Evolutionary conservation across 192 early-diverging fungal species (phyloP).

Genomic region (Funneliformis geosporum): DNA sequence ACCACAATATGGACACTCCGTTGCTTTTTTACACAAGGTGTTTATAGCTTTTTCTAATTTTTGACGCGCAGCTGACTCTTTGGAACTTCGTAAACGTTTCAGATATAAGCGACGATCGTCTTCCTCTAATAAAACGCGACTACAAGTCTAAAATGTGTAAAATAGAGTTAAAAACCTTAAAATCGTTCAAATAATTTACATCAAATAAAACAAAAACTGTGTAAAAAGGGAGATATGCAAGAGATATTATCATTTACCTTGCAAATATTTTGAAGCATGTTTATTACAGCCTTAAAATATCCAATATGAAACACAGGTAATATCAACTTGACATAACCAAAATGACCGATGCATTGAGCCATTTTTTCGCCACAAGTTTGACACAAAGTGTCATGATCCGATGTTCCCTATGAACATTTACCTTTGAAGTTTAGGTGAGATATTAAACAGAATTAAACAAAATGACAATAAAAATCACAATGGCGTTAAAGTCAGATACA

Average conservation of each 20-base stretch:
- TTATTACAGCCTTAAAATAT: constrained; percentile 88
- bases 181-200: neutral
- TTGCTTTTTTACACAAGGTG: constrained; percentile 83
- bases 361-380: constrained; percentile 87
- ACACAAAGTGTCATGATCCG: constrained; percentile 81
- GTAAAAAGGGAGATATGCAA: constrained; percentile 1
- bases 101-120: constrained; percentile 70
- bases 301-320: constrained; percentile 98
- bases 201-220: neutral
- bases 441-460: neutral
- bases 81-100: constrained; percentile 67
- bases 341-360: constrained; percentile 95
- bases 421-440: neutral
- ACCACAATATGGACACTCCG: constrained; percentile 80
- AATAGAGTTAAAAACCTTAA: neutral
- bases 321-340: constrained; percentile 88
- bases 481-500: constrained; percentile 9
- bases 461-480: neutral
- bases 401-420: constrained; percentile 63
- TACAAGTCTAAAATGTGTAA: constrained; percentile 68
- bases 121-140: constrained; percentile 86
- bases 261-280: constrained; percentile 95
- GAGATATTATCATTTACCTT: constrained; percentile 58
- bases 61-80: constrained; percentile 79
- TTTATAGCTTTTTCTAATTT: constrained; percentile 83